Conservation (phyloP, 306 rosid species). For the Abrus precatorius region DNA sequence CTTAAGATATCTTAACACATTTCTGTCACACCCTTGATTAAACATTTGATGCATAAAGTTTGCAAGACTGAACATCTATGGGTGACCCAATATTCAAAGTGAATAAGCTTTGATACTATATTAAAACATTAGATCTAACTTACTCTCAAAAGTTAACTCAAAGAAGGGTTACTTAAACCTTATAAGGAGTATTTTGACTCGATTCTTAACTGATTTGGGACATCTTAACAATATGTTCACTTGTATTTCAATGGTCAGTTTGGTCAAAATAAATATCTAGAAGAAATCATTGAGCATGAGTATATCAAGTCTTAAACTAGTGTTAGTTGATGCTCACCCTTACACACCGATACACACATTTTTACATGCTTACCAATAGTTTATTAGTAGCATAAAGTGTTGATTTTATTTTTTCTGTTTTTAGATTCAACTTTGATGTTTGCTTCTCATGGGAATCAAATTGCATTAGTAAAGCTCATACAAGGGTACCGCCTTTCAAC, state of each 20-base stretch:
- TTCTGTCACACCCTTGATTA: too few relatives aligned
- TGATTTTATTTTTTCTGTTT: conserved; percentile 46
- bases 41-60: too few relatives aligned
- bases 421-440: conserved; percentile 92
- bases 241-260: conserved; percentile 22
- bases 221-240: neutral
- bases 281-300: conserved; percentile 20
- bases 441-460: conserved; percentile 89
- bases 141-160: too few relatives aligned
- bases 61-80: too few relatives aligned
- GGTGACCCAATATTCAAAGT: too few relatives aligned
- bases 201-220: too few relatives aligned
- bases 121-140: too few relatives aligned
- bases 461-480: conserved; percentile 87
- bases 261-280: conserved; percentile 31
- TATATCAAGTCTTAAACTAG: neutral
- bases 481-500: conserved; percentile 85
- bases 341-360: neutral
- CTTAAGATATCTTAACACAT: too few relatives aligned
- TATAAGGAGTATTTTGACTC: too few relatives aligned
- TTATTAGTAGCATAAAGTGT: conserved; percentile 43
- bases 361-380: conserved; percentile 35
- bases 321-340: conserved; percentile 14
- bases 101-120: too few relatives aligned
- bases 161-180: too few relatives aligned